Base-by-base conservation (phyloP, 2,329 filamentous ascomycete genomes). In the Stagonosporopsis chrysanthemi region DNA sequence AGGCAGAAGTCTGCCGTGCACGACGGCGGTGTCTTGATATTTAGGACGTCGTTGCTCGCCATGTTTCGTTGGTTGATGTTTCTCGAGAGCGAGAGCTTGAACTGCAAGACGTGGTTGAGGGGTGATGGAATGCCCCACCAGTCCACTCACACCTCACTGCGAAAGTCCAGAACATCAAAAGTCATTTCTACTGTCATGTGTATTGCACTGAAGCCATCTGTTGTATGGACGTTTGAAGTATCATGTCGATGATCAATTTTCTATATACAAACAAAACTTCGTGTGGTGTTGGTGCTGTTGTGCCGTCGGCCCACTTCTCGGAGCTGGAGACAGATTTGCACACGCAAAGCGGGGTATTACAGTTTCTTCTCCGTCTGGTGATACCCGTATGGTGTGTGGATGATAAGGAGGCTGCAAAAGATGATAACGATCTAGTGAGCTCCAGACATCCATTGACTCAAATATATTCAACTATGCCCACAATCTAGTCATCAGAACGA, bases 1-100 rank as follows among this genome's bases (percentile, higher is more conserved):
- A 97, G 82, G 77, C 93, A 97, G 75, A 97, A 97, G 79, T 97
- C 93, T 56, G 90, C 93, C 52, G 89, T 91, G 78, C 91, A 96
- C 55, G 87, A 80, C 53, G 85, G 80, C 4, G 93, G 93, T 1
- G 91, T 94, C 26, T 52, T 38, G 31, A 75, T 61, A 6, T 63
- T 61, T 6, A 61, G 62, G 23, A 70, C 49, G 41, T 70, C 62
- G 43, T 53, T 58, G 19, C 60, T 59, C 31, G 63, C 56, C 70
- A 71, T 72, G 24, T 48, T 52, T 57, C 42, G 54, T 52, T 52
- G 54, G 54, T 31, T 57, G 54, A 23, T 38, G 43, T 39, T 52
- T 26, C 33, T 57, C 39, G 19, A 53, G 22, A 46, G 42, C 50
- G 40, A 19, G 15, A 40, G 28, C 46, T 39, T 35, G 33, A 44